Base-by-base conservation (phyloP, 768 basidiomycete genomes). In the Boletus subcaerulescens region DNA sequence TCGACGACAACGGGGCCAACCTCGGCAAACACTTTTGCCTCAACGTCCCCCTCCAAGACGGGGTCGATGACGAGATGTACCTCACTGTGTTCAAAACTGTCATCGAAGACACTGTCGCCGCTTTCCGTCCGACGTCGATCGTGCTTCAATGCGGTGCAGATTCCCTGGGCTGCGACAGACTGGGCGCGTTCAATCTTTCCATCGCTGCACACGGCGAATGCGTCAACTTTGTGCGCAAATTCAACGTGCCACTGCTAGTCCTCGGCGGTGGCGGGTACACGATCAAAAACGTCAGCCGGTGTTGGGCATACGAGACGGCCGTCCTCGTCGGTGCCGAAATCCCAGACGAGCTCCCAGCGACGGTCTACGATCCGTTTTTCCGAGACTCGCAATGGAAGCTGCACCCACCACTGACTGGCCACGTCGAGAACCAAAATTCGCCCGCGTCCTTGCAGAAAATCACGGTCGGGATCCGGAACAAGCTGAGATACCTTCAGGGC, bases 141-240 rank as follows among this genome's bases (percentile, higher is more conserved):
- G 97, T 99, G 6, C 77, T 98, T 0, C 96, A 98, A 69, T 98
- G 96, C 65, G 97, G 96, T 20, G 97, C 97, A 4, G 96, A 99
- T 65, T 95, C 93, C 7, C 79, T 98, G 7, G 96, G 95, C 2
- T 93, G 91, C 61, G 97, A 98, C 69, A 79, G 97, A 35, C 78
- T 99, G 3, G 96, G 96, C 18, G 94, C 94, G 1, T 99, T 98
- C 83, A 98, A 99, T 67, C 79, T 99, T 6, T 94, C 91, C 13
- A 98, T 98, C 60, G 91, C 93, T 24, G 96, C 95, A 0, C 96
- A 99, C 64, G 96, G 97, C 18, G 96, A 98, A 74, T 99, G 96
- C 68, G 94, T 99, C 31, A 88, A 95, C 67, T 98, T 95, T 69
- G 93, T 99, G 48, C 87, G 95, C 58, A 87, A 87, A 60, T 98